Base-by-base conservation (phyloP, 2,329 filamentous ascomycete genomes). In the Niveomyces coronatus region DNA sequence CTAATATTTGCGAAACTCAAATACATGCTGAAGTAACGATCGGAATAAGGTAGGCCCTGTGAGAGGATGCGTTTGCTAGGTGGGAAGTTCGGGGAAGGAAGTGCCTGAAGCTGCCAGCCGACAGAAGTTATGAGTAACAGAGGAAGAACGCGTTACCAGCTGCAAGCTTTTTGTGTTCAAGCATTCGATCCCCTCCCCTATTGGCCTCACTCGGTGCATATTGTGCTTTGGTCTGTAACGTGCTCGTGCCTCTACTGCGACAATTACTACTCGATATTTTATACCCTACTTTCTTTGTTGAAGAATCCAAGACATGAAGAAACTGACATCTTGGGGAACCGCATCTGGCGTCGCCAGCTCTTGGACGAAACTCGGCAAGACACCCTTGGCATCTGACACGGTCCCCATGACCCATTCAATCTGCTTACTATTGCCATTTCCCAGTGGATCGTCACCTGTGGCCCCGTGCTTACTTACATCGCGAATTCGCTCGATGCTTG, bases 381-480 rank as follows among this genome's bases (percentile, higher is more conserved):
- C 56, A 0, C 84, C 84, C 38, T 68, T 68, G 0, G 83, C 83
- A 54, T 88, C 74, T 42, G 77, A 82, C 9, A 78, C 72, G 9
- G 83, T 88, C 8, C 76, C 81, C 81, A 89, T 88, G 41, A 80
- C 64, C 84, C 84, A 91, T 56, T 82, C 77, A 32, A 84, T 66
- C 17, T 27, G 20, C 20, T n/a, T 35, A n/a, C n/a, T n/a, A 11
- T 31, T 15, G 6, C 27, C 44, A 14, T 60, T 54, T 1, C 62
- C 60, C n/a, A n/a, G n/a, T n/a, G n/a, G n/a, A n/a, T n/a, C n/a
- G n/a, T n/a, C n/a, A n/a, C n/a, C n/a, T n/a, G n/a, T n/a, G n/a
- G 48, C 52, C 4, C 49, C 53, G 2, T n/a, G 22, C 3, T 5
- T 17, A 4, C 29, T 16, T 5, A 69, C 43, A 49, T 67, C 61